Base-by-base conservation (phyloP, 169 alveolate genomes). In the Theileria parva region DNA sequence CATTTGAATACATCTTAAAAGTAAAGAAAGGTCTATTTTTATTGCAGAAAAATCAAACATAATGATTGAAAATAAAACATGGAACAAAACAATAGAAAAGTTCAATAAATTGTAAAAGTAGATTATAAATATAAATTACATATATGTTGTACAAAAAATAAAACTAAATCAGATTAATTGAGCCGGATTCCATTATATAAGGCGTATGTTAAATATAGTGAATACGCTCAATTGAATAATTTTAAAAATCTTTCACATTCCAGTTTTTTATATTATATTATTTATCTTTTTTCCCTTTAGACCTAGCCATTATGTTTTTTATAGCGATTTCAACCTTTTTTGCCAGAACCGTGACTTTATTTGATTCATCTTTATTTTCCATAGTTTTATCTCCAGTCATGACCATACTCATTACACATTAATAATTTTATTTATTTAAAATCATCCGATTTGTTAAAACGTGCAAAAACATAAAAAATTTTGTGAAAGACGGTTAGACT, bases 1-100 rank as follows among this genome's bases (percentile, higher is more conserved):
- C 87, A 34, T 77, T 76, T 5, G 85, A 83, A 30, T 73, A 83
- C 89, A 83, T 76, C 32, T 34, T 74, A 27, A 44, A 17, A 19
- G 39, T 57, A 44, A 1, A 13, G 53, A 13, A 44, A 44, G 17
- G 53, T 44, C 2, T 7, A 44, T 44, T 44, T 44, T 8, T 44
- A 44, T 44, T 44, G 37, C 3, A 44, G 17, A 44, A 44, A 44
- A 44, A 44, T 44, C 53, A 44, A 44, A 44, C 53, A 44, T 44
- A 44, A 44, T 44, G 39, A 9, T 63, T 39, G 25, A 2, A 63
- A 21, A 28, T 63, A 30, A 19, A 27, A 63, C 44, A 25, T n/a
- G 4, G 71, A 32, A 27, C 2, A 27, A 21, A 63, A 32, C 5
- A 3, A 23, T 25, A 28, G 32, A 63, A 15, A 27, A 1, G 44